phyloP scores from a whole-genome alignment of 805 yeast species.

The Starmerella sp. region DNA sequence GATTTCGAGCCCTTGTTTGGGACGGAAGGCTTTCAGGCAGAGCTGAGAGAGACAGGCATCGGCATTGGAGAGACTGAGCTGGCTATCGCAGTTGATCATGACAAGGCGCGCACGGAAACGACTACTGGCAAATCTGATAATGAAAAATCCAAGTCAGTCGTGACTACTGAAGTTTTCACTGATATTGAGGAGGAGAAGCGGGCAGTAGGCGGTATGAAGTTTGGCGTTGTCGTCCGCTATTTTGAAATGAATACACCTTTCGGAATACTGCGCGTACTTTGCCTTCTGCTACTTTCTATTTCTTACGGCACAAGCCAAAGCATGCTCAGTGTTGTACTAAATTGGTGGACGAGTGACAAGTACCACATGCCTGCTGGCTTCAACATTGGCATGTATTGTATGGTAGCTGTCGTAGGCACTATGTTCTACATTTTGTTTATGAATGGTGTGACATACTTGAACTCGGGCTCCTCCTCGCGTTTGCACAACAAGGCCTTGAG shows the following conservation, averaged over 20 bases:
- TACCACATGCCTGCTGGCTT: conserved; percentile 41
- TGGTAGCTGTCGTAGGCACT: not conserved
- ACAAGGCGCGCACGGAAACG: not conserved
- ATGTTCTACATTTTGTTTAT: not conserved
- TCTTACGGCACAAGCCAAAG: conserved; percentile 37
- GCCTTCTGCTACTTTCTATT: not conserved
- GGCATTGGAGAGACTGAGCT: not conserved
- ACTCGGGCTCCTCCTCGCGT: conserved; percentile 42
- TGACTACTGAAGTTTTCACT: not conserved
- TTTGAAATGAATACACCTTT: conserved; percentile 8
- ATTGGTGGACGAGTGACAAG: conserved; percentile 53
- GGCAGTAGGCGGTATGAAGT: conserved; percentile 18
- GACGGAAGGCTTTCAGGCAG: not conserved
- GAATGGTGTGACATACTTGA: conserved; percentile 28
- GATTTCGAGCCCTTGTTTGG: not conserved
- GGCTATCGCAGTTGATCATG: not conserved
- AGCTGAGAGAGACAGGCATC: not conserved
- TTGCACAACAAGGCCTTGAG: conserved; percentile 50
- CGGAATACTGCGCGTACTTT: not conserved
- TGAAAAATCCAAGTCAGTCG: not conserved
- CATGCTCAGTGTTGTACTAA: conserved; percentile 33
- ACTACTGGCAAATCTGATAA: not conserved
- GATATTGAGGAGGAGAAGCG: conserved; percentile 3
- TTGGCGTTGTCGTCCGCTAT: conserved; percentile 25
- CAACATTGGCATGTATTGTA: conserved; percentile 49